Percentiles rank a stretch among this genome's conserved stretches.
Conservation (phyloP, 192 early-diverging fungal genomes). For the Coemansia guatemalensis region DNA sequence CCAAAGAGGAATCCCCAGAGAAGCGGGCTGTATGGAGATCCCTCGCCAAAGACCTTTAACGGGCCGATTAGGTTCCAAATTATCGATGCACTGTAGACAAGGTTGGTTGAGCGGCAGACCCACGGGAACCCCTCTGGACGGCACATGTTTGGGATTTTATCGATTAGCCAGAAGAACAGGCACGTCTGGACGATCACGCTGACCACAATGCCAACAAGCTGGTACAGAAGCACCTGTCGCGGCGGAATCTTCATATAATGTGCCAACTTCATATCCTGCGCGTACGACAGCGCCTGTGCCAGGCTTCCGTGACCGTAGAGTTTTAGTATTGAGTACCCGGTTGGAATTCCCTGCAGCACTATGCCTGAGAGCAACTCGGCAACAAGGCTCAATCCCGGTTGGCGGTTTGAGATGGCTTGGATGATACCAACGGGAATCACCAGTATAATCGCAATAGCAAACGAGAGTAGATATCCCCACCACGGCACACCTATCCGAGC, state of each 20-base stretch:
- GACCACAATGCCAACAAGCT: conserved; percentile 67
- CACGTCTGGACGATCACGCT: conserved; percentile 68
- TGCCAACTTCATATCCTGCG: conserved; percentile 70
- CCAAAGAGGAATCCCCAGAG: conserved; percentile 66
- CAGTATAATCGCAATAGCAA: conserved; percentile 63
- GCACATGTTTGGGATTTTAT: conserved; percentile 59
- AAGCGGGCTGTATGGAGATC: conserved; percentile 57
- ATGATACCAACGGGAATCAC: conserved; percentile 83
- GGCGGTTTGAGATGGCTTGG: conserved; percentile 73
- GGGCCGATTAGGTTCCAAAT: conserved; percentile 84
- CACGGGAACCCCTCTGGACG: conserved; percentile 62
- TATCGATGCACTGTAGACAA: conserved; percentile 69
- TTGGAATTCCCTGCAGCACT: conserved; percentile 73
- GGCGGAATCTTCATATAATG: conserved; percentile 86
- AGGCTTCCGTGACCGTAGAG: conserved; percentile 75
- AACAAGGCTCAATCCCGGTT: conserved; percentile 75
- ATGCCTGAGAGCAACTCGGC: conserved; percentile 83
- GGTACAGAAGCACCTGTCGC: conserved; percentile 73
- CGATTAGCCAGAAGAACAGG: conserved; percentile 66
- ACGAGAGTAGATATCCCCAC: conserved; percentile 74
- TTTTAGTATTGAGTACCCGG: conserved; percentile 83
- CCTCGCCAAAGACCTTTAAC: conserved; percentile 63
- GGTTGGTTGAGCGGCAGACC: conserved; percentile 60
- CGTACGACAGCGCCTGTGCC: conserved; percentile 72
- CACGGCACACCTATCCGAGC: conserved; percentile 75